Conservation (phyloP, 306 rosid genomes). For the Dalbergia cochinchinensis region DNA sequence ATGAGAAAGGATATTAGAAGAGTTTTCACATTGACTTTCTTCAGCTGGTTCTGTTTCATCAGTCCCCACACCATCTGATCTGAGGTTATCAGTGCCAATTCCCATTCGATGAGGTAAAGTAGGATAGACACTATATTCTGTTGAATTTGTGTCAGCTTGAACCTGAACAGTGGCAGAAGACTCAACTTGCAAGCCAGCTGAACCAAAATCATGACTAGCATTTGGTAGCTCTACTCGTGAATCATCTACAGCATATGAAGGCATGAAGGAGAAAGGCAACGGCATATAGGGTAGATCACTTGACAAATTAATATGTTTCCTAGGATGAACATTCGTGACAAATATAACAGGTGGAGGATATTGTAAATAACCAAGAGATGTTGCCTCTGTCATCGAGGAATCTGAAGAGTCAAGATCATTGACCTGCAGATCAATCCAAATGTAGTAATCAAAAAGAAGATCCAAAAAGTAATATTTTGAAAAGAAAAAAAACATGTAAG, state of each 20-base stretch:
- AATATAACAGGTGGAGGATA: conserved; percentile 93
- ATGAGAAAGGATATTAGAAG: conserved; percentile 48
- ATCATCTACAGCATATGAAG: conserved; percentile 73
- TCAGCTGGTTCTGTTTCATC: conserved; percentile 51
- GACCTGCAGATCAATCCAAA: conserved; percentile 67
- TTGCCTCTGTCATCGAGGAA: conserved; percentile 89
- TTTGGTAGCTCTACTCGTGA: conserved; percentile 66
- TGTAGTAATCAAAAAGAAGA: conserved; percentile 28
- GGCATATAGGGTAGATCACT: conserved; percentile 76
- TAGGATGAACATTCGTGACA: conserved; percentile 76
- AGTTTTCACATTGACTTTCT: conserved; percentile 52
- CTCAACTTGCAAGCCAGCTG: conserved; percentile 64
- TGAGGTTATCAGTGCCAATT: conserved; percentile 44
- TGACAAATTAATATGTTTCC: conserved; percentile 63
- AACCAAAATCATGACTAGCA: conserved; percentile 59
- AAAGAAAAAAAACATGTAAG: neutral
- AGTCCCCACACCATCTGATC: conserved; percentile 56
- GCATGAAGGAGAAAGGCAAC: conserved; percentile 70
- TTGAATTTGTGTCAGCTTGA: conserved; percentile 68
- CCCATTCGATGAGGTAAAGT: conserved; percentile 55
- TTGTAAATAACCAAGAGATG: conserved; percentile 85
- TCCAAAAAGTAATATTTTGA: conserved; percentile 8
- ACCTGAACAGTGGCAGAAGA: conserved; percentile 75
- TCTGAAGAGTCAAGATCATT: conserved; percentile 93
- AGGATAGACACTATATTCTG: conserved; percentile 67